A percentile compares a stretch with the other conserved stretches of the same genome.
Evolutionary conservation across 352 stramenopile genomes (phyloP).

Genomic region (Peronospora tabacina): DNA sequence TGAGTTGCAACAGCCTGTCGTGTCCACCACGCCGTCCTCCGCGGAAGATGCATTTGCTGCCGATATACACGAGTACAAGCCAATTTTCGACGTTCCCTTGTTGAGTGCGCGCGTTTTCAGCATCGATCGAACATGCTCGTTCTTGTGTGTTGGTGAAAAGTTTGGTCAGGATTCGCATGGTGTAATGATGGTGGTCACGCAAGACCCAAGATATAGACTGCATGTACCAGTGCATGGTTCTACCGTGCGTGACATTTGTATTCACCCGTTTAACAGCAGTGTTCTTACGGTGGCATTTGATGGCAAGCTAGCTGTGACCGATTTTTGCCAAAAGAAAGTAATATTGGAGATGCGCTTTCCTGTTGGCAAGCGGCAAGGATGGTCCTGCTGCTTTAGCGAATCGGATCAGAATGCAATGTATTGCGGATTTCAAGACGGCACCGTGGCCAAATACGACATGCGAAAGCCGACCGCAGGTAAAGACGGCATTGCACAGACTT

Average conservation of each 20-base stretch:
- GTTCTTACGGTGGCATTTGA: slow-evolving; percentile 56
- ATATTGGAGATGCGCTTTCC: slow-evolving; percentile 35
- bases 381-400: slow-evolving; percentile 43
- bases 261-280: slow-evolving; percentile 28
- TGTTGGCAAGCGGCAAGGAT: slow-evolving; percentile 35
- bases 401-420: slow-evolving; percentile 38
- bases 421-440: slow-evolving; percentile 49
- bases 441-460: slow-evolving; percentile 44
- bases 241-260: slow-evolving; percentile 47
- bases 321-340: slow-evolving; percentile 35
- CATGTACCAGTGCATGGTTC: slow-evolving; percentile 36
- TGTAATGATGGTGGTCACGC: slow-evolving; percentile 37
- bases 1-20: background rate
- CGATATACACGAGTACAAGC: slow-evolving; percentile 32
- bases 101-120: slow-evolving; percentile 44
- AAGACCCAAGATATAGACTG: slow-evolving; percentile 27
- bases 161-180: slow-evolving; percentile 27
- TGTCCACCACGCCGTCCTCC: background rate
- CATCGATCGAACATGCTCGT: slow-evolving; percentile 37
- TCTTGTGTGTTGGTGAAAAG: slow-evolving; percentile 48
- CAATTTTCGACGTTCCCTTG: slow-evolving; percentile 32
- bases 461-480: slow-evolving; percentile 24
- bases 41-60: slow-evolving; percentile 9
- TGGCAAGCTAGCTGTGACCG: slow-evolving; percentile 45
- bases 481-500: slow-evolving; percentile 28